Base-by-base conservation (phyloP, 208 protist species). In the Phytomonas francai region DNA sequence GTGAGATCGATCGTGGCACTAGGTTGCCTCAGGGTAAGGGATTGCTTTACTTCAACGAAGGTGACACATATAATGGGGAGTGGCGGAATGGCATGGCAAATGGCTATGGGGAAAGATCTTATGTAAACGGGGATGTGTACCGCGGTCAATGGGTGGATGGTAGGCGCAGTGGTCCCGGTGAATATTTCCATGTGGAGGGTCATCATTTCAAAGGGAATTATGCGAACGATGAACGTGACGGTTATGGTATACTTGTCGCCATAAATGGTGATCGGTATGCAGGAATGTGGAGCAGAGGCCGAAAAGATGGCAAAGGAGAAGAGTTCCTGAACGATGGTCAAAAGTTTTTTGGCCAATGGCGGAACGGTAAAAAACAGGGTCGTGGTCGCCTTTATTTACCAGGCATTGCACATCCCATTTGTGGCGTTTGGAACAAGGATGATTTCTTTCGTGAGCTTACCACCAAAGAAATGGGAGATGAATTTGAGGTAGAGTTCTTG, bases 201-300 rank as follows among this genome's bases (percentile, higher is more conserved):
- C 73, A 88, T 63, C 80, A 73, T 60, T 96, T 91, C 69, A 85
- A 93, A 32, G 91, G 91, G 59, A 79, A 78, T 59, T 96, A 89
- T 77, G 58, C n/a, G 4, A 49, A 87, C 51, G 84, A 92, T 33
- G 22, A 66, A 67, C 81, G 82, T 12, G 66, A 86, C 33, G 88
- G 88, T 36, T 84, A 83, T 42, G 91, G 91, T 60, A 77, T 84
- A 32, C 76, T 87, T 63, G 77, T 71, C 25, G 87, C 86, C 45
- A 69, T 89, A 14, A 45, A 72, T 28, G 83, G 83, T 9, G 86
- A 92, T 51, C 81, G 83, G 63, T 92, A 88, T 72, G 67, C 74
- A 22, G 86, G 86, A 31, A 62, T 78, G 36, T 92, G 86, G 83
- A 65, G 67, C 58, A 65, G 73, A 2, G 86, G 86, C 11, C 71